Conservation (phyloP, 306 rosid genomes). For the Citrullus amarus region DNA sequence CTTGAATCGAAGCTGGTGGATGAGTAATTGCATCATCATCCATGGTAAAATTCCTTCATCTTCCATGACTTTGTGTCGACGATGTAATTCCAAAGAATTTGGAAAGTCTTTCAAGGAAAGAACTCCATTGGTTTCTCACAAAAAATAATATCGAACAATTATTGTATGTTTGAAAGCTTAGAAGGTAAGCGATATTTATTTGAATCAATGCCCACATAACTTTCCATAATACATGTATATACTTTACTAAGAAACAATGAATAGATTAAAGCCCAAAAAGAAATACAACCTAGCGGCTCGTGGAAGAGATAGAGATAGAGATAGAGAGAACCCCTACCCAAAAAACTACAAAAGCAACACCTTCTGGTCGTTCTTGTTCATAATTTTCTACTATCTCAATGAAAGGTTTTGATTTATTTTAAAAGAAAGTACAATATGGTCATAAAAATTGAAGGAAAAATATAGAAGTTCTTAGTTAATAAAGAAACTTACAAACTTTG, state of each 20-base stretch:
- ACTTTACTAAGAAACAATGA: too few species aligned
- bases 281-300: neutral
- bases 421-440: neutral
- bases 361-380: neutral
- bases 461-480: neutral
- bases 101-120: too few species aligned
- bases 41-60: neutral
- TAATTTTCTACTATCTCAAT: neutral
- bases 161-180: neutral
- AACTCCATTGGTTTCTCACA: too few species aligned
- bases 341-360: neutral
- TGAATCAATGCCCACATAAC: neutral
- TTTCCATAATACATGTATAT: neutral
- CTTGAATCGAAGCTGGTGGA: neutral
- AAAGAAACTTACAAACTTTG: conserved; percentile 45
- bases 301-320: neutral
- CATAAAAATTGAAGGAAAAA: neutral
- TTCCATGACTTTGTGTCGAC: neutral
- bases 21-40: too few species aligned
- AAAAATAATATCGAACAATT: too few species aligned
- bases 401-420: too few species aligned
- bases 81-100: too few species aligned
- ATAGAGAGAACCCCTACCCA: neutral
- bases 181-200: neutral
- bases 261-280: neutral